phyloP scores from a whole-genome alignment of 2,329 filamentous ascomycete species.

The Basipetospora chlamydospora region DNA sequence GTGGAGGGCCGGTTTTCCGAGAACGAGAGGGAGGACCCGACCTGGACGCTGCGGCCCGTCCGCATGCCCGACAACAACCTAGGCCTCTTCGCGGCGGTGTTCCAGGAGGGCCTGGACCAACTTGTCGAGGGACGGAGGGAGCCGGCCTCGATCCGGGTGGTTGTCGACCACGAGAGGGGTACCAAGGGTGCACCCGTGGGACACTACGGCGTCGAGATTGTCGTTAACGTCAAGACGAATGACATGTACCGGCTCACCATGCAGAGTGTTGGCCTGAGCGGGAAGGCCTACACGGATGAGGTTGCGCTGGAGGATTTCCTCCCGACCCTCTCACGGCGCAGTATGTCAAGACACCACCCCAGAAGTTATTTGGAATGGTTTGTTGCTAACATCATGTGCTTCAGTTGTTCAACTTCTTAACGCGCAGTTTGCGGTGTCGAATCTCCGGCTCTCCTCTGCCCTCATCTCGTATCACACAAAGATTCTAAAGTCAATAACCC shows the following conservation, averaged over 20 bases:
- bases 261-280: constrained; percentile 48
- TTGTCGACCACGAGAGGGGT: constrained; percentile 56
- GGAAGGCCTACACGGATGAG: constrained; percentile 59
- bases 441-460: constrained; percentile 47
- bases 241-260: constrained; percentile 35
- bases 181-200: constrained; percentile 52
- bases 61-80: constrained; percentile 46
- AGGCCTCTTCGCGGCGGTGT: constrained; percentile 51
- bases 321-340: constrained; percentile 56
- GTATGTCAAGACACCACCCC: too few relatives aligned
- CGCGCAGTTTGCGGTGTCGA: constrained; percentile 53
- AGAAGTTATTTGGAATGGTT: background rate
- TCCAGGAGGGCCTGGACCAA: constrained; percentile 52
- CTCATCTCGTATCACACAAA: constrained; percentile 68
- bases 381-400: constrained; percentile 18
- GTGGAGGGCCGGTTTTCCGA: constrained; percentile 78
- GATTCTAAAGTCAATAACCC: constrained; percentile 53
- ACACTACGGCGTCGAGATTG: constrained; percentile 57
- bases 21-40: constrained; percentile 62
- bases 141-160: constrained; percentile 54
- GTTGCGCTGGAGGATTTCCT: constrained; percentile 59
- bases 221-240: constrained; percentile 44
- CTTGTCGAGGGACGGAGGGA: constrained; percentile 49
- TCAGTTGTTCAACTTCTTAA: constrained; percentile 59
- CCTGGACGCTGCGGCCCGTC: constrained; percentile 65